A percentile compares a stretch with the other conserved stretches of the same genome.
These are phyloP conservation scores for Manihot esculenta DNA, from an alignment of 441 rosid genomes.

Conservation along the genomic window DNA sequence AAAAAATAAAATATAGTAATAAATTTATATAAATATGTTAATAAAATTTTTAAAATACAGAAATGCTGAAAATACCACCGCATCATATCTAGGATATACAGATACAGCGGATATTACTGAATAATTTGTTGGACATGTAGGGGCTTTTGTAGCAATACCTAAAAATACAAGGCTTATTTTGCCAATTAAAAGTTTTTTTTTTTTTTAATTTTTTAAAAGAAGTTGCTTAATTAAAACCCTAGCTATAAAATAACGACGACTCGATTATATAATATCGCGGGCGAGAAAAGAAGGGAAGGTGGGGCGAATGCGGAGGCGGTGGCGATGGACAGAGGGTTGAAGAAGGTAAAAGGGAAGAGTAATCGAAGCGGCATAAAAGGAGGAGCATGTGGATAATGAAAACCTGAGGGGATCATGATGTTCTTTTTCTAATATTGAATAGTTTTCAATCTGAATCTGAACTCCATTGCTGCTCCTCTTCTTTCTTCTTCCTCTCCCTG, in stretches of 20 bases:
- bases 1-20: no score
- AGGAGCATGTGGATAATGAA: neutral
- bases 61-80: no score
- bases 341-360: neutral
- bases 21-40: no score
- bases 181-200: neutral
- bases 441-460: slow-evolving; percentile 7
- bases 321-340: neutral
- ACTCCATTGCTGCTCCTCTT: neutral
- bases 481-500: neutral
- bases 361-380: neutral
- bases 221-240: neutral
- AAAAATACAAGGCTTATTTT: neutral
- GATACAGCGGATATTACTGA: neutral
- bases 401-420: slow-evolving; percentile 6
- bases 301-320: neutral
- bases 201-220: no score
- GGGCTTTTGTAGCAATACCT: neutral
- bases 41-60: no score
- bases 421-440: neutral
- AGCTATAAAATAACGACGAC: neutral
- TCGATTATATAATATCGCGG: no score
- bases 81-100: no score
- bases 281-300: no score
- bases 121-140: neutral